phyloP scores from a whole-genome alignment of 345 rosid genomes.

The Ailanthus altissimus region DNA sequence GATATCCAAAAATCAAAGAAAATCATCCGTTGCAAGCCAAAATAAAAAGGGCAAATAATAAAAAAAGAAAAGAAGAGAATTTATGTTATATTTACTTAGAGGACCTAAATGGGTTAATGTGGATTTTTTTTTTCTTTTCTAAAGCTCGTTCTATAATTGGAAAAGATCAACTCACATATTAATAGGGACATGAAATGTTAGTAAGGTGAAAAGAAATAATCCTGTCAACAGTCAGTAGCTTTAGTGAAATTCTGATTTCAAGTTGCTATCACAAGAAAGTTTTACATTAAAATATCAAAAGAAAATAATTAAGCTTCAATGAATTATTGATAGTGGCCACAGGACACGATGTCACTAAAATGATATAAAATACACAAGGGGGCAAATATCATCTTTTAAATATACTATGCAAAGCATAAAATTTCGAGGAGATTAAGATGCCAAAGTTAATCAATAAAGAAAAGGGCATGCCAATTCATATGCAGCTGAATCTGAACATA shows the following conservation, averaged over 20 bases:
- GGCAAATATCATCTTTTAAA: constrained; percentile 24
- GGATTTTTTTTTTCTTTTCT: too few relatives aligned
- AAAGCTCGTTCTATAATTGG: too few relatives aligned
- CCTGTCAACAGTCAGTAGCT: not conserved
- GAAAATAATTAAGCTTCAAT: not conserved
- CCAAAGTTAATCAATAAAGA: constrained; percentile 21
- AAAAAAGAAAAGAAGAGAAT: not conserved
- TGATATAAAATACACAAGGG: constrained; percentile 21
- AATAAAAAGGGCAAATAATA: not conserved
- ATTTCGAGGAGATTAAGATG: constrained; percentile 56
- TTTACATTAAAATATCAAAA: not conserved
- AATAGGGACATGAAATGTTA: not conserved
- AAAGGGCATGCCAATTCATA: constrained; percentile 16
- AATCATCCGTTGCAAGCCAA: not conserved
- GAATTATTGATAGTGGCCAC: constrained; percentile 23
- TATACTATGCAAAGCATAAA: constrained; percentile 7
- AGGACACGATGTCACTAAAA: constrained; percentile 12
- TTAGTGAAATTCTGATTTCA: not conserved
- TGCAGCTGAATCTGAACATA: constrained; percentile 24
- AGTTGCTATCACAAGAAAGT: constrained; percentile 12
- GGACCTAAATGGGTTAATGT: too few relatives aligned
- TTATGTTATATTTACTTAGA: too few relatives aligned
- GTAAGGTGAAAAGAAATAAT: not conserved
- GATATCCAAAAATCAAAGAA: not conserved
- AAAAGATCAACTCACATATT: not conserved